These are phyloP conservation scores for Melampsora americana DNA, from an alignment of 1,284 basidiomycete genomes.

Conservation along the genomic window DNA sequence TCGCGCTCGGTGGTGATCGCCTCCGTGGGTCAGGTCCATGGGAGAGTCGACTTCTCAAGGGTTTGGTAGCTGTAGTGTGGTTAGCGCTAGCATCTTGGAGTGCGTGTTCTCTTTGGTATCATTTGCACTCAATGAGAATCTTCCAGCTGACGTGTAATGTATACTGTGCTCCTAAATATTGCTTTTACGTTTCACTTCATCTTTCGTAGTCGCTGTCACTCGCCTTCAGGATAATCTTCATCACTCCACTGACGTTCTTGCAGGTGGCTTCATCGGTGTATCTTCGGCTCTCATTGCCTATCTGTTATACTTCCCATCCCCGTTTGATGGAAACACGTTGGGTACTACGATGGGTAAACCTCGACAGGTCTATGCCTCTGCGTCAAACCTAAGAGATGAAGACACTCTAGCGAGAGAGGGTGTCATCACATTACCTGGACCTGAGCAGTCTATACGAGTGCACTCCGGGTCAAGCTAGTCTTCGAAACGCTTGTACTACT, in stretches of 20 bases:
- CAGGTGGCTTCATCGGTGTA: slow-evolving; percentile 34
- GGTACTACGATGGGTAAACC: slow-evolving; percentile 39
- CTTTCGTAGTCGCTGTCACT: slow-evolving; percentile 20
- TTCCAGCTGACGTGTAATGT: background rate
- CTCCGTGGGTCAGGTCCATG: slow-evolving; percentile 34
- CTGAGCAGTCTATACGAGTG: background rate
- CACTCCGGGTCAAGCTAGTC: background rate
- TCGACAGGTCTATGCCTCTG: slow-evolving; percentile 28
- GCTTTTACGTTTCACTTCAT: background rate
- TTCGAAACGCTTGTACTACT: background rate
- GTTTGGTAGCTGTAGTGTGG: slow-evolving; percentile 34
- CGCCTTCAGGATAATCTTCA: slow-evolving; percentile 38
- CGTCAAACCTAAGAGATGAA: background rate
- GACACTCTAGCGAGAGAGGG: background rate
- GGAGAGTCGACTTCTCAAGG: slow-evolving; percentile 39
- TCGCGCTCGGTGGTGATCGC: slow-evolving; percentile 31
- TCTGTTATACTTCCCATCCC: slow-evolving; percentile 42
- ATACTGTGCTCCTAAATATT: no score
- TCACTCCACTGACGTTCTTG: slow-evolving; percentile 38
- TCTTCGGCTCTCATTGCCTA: slow-evolving; percentile 31
- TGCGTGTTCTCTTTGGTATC: background rate
- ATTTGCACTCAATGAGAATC: background rate
- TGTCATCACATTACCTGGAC: background rate
- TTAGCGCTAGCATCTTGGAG: slow-evolving; percentile 34
- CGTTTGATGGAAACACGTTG: slow-evolving; percentile 34